Evolutionary conservation across 768 basidiomycete genomes (phyloP).

Genomic region (Boletus subcaerulescens): DNA sequence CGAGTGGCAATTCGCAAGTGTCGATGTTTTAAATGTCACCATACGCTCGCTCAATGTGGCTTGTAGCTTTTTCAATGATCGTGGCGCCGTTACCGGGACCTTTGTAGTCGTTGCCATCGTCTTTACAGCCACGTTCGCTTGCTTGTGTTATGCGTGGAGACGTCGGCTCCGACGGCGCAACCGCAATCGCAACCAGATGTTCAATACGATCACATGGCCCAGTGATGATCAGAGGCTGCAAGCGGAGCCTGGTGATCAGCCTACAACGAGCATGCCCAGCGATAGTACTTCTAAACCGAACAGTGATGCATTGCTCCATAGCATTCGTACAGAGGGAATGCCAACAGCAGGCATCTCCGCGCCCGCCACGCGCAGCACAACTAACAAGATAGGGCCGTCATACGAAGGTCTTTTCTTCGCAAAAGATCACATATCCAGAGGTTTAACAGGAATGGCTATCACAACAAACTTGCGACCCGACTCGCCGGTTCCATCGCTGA

Average conservation of each 20-base stretch:
- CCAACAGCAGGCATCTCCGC: not conserved
- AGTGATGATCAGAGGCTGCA: conserved; percentile 14
- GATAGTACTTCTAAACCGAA: conserved; percentile 7
- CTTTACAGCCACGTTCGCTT: conserved; percentile 43
- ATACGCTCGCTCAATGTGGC: conserved; percentile 1
- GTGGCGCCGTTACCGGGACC: conserved; percentile 67
- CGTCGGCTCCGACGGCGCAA: conserved; percentile 41
- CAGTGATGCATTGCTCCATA: not conserved
- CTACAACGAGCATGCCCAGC: conserved; percentile 18
- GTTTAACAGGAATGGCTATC: conserved; percentile 18
- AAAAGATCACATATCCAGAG: conserved; percentile 8
- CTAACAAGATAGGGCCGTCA: not conserved
- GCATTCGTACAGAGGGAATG: not conserved
- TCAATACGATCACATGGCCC: conserved; percentile 35
- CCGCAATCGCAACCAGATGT: conserved; percentile 36
- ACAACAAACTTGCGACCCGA: conserved; percentile 18
- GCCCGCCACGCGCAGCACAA: not conserved
- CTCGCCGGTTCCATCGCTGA: conserved; percentile 23
- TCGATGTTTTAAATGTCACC: not conserved
- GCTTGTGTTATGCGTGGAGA: conserved; percentile 35
- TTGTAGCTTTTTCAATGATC: conserved; percentile 61
- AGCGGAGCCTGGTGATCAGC: conserved; percentile 38
- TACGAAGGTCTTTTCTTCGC: not conserved
- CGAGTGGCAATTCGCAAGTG: conserved; percentile 26
- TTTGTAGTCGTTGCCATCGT: conserved; percentile 67